Evolutionary conservation across 2,329 filamentous ascomycete species (phyloP), one percentile per base, ranked within the genome.

Genomic region (Ophiostoma himal-ulmi): DNA sequence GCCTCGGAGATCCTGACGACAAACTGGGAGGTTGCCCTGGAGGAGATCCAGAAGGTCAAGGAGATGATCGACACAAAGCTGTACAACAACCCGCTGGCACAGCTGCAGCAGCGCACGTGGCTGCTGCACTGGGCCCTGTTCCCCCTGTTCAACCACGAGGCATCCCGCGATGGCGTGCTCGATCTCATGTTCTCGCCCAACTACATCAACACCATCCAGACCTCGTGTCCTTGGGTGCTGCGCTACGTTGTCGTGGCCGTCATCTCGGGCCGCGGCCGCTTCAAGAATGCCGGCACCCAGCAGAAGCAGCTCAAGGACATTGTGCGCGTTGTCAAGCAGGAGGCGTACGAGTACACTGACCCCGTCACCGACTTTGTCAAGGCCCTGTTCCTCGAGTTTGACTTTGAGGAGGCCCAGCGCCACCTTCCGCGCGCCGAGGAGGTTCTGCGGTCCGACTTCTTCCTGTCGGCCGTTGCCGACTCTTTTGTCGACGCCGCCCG

Each of bases 201-300:
- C 76, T 99, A 93, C 86, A 99, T 99, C 88, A 99, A 98, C 88
- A 98, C 94, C 77, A 97, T 99, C 80, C 95, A 99, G 86, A 97
- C 95, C 72, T 91, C 89, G 77, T 97, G 93, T 85, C 94, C 95
- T 7, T 99, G 95, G 95, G 89, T 97, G 74, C 86, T 99, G 77
- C 90, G 95, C 76, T 99, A 99, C 82, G 87, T 99, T 71, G 89
- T 93, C 72, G 94, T 93, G 68, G 92, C 94, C 75, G 94, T 99
- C 77, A 96, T 99, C 81, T 97, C 94, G 73, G 95, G 94, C 83
- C 92, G 93, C 72, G 89, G 85, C 39, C 90, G 93, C 74, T 81
- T 88, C 64, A 90, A 93, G 79, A 96, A 95, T 83, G 91, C 90
- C 71, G 89, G 89, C 74, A 84, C 89, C 77, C 96, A 99, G 84